Base-by-base conservation (phyloP, 257 asterid species). In the Misopates orontium region DNA sequence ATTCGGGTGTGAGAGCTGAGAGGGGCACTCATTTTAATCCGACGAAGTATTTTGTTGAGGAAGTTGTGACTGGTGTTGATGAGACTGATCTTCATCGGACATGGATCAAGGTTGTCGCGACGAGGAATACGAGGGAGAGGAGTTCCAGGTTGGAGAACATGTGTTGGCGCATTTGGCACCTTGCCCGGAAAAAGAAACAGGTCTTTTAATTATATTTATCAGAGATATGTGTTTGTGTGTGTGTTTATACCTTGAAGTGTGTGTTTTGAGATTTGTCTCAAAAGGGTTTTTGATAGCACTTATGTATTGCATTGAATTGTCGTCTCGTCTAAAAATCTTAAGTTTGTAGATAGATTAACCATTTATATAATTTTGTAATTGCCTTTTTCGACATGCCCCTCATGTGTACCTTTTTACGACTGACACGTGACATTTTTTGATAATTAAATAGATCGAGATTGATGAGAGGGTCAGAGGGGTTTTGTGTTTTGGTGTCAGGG, bases 131-230 rank as follows among this genome's bases (percentile, higher is more conserved):
- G 0, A 74, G 83, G 44, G 95, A 86, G 62, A 76, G 95, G 67
- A 88, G 83, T 24, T 79, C 92, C 18, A 73, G 96, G 68, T 86
- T 89, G 58, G 95, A 89, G 70, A 89, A 89, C 57, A 89, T 89
- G 96, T 89, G 96, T 74, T 89, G 96, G 96, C 85, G 96, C 8
- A 86, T 89, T 67, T 89, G 96, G 96, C 96, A 89, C 60, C 92
- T 89, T 53, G 73, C 96, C 10, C 87, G 96, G 69, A 89, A 83
- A 62, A 79, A 87, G 77, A 89, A 87, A 42, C 95, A 86, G 96
- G 96, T 86, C 25, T 8, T 5, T 60, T 3, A 22, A 10, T 19
- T 17, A 48, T 5, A 21, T 6, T 1, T 17, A 9, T 28, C 36
- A 9, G 6, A 36, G 6, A 5, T 48, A 9, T 53, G 56, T 44